Evolutionary conservation across 306 rosid genomes (phyloP), one percentile per base, ranked within the genome.

Genomic region (Malus orientalis): DNA sequence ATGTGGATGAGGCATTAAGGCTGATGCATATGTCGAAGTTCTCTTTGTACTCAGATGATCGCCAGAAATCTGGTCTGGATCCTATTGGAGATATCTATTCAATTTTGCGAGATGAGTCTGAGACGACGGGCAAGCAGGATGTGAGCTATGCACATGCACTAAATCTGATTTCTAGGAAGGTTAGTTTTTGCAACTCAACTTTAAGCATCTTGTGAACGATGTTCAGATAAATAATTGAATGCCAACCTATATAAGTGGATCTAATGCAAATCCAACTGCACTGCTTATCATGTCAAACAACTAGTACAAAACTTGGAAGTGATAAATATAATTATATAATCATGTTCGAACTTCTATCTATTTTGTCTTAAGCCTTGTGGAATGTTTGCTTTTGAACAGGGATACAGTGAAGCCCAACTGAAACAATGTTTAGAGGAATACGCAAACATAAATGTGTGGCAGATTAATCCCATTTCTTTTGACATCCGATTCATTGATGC

Each of bases 11-110:
- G 81, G 97, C 98, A 38, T 85, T 96, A 77, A 86, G 99, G 81
- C 82, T 96, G 83, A 96, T 96, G 99, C 98, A 96, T 84, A 92
- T 96, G 99, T 96, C 98, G 4, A 92, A 96, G 80, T 96, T 96
- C 84, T 96, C 99, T 55, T 76, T 96, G 80, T 96, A 96, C 82
- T 92, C 99, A 1, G 97, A 92, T 4, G 99, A 95, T 75, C 99
- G 96, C 45, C 97, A 95, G 79, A 90, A 51, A 81, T 92, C 99
- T 45, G 99, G 99, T 70, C 90, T 96, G 44, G 98, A 96, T 86
- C 92, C 98, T 51, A 91, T 92, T 78, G 93, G 98, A 27, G 98
- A 92, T 85, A 96, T 96, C 68, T 96, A 92, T 85, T 96, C 99
- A 77, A 88, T 96, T 73, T 81, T 96, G 78, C 93, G 96, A 32